phyloP scores from a whole-genome alignment of 2,329 filamentous ascomycete species.

The Arthrocladium fulminans region DNA sequence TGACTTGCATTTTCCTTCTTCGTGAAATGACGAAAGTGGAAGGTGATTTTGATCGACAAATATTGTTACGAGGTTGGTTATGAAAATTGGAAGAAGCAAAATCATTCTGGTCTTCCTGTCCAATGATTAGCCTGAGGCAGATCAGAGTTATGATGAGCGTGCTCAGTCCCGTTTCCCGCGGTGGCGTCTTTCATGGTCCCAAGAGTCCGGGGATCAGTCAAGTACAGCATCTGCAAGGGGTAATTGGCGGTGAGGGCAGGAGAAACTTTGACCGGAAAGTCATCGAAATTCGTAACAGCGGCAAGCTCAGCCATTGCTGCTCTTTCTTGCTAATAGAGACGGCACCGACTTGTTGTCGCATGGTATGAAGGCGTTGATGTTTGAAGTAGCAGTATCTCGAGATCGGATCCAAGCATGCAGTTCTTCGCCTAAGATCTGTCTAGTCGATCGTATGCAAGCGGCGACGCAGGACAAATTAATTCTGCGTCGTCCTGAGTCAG shows the following conservation, averaged over 20 bases:
- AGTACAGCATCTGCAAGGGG: not conserved
- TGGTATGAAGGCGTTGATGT: not conserved
- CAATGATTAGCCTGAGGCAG: too few relatives aligned
- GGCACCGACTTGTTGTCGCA: not conserved
- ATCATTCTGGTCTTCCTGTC: too few relatives aligned
- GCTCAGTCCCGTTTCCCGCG: too few relatives aligned
- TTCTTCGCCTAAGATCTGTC: conserved; percentile 9
- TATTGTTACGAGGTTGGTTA: not conserved
- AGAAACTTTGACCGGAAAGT: not conserved
- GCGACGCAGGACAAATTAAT: conserved; percentile 7
- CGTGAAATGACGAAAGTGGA: not conserved
- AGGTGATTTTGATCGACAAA: not conserved
- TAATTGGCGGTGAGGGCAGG: conserved; percentile 3
- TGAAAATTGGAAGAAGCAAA: too few relatives aligned
- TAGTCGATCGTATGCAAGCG: conserved; percentile 9
- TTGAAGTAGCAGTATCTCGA: not conserved
- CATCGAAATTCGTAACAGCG: not conserved
- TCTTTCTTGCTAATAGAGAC: not conserved
- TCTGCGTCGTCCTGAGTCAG: not conserved
- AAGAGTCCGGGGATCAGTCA: too few relatives aligned
- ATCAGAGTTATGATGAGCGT: too few relatives aligned
- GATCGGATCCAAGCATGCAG: conserved; percentile 6
- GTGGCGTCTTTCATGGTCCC: too few relatives aligned
- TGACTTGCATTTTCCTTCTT: conserved; percentile 4
- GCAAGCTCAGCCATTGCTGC: not conserved